These are phyloP conservation scores for Posidonia australis DNA, from an alignment of 106 monocot genomes.

Conservation along the genomic window DNA sequence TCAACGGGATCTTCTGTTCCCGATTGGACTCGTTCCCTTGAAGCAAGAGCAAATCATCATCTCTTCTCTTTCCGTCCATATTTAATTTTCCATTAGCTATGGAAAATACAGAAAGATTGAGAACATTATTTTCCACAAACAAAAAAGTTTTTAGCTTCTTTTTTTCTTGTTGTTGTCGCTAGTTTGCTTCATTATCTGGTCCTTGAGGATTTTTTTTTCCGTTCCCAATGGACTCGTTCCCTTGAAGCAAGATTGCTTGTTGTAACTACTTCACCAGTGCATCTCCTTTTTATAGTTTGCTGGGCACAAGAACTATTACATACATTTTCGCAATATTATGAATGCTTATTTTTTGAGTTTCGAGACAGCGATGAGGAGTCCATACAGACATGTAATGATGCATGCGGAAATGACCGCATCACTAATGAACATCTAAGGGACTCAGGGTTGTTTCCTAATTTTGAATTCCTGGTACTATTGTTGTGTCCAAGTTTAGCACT, in stretches of 20 bases:
- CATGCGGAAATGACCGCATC: constrained; percentile 6
- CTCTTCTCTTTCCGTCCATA: constrained; percentile 4
- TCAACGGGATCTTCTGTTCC: constrained; percentile 17
- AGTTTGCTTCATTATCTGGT: constrained; percentile 4
- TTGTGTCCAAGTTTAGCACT: too few species aligned
- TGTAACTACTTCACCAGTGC: neutral
- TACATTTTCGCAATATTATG: neutral
- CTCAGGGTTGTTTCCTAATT: neutral
- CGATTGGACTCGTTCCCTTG: constrained; percentile 83
- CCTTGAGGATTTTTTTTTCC: neutral
- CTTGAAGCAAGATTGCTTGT: neutral
- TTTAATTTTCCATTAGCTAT: too few species aligned
- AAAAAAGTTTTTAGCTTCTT: too few species aligned
- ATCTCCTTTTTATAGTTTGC: too few species aligned
- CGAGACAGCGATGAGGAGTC: constrained; percentile 1
- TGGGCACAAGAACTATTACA: too few species aligned
- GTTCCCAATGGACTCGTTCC: neutral
- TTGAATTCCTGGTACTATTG: too few species aligned
- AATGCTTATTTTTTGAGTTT: neutral
- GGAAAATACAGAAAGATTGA: too few species aligned
- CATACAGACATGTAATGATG: constrained; percentile 7
- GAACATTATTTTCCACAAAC: too few species aligned
- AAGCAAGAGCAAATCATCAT: constrained; percentile 47
- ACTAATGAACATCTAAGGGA: constrained; percentile 9
- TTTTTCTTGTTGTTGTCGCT: too few species aligned